These are phyloP conservation scores for Saturnispora gosingensis DNA, from an alignment of 805 yeast species.

Conservation along the genomic window DNA sequence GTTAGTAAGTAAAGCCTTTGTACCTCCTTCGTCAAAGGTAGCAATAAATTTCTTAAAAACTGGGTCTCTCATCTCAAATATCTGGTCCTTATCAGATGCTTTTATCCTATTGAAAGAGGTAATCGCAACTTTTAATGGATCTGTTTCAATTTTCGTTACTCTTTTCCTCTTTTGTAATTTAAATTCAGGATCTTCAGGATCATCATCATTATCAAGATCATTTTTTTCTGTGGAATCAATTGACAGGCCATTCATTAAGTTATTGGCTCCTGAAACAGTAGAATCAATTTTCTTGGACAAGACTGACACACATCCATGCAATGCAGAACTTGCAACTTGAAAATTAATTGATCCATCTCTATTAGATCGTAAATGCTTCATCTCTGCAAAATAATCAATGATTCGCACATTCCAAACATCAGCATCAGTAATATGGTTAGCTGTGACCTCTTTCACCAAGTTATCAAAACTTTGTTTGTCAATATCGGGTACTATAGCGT, in stretches of 20 bases:
- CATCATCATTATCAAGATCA: slow-evolving; percentile 17
- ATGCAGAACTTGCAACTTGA: slow-evolving; percentile 35
- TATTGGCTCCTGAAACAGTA: slow-evolving; percentile 24
- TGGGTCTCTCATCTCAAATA: slow-evolving; percentile 38
- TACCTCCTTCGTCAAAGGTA: slow-evolving; percentile 78
- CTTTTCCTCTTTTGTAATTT: slow-evolving; percentile 19
- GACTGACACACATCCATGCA: slow-evolving; percentile 47
- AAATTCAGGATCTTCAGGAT: slow-evolving; percentile 20
- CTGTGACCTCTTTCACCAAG: slow-evolving; percentile 20
- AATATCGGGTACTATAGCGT: neutral
- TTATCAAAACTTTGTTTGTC: slow-evolving; percentile 16
- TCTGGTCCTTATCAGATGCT: slow-evolving; percentile 11
- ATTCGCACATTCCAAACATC: slow-evolving; percentile 44
- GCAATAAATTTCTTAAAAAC: slow-evolving; percentile 65
- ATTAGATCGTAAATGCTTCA: slow-evolving; percentile 32
- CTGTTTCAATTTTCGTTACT: slow-evolving; percentile 7
- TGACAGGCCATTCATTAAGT: slow-evolving; percentile 50
- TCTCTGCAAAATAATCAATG: slow-evolving; percentile 45
- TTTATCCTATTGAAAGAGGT: neutral
- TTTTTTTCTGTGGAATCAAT: slow-evolving; percentile 12
- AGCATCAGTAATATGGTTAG: slow-evolving; percentile 37
- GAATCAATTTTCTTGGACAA: slow-evolving; percentile 42
- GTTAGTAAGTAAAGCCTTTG: slow-evolving; percentile 58
- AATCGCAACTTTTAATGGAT: slow-evolving; percentile 22
- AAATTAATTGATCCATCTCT: slow-evolving; percentile 41